Evolutionary conservation across 345 rosid species (phyloP).

Genomic region (Cardamine resedifolia): DNA sequence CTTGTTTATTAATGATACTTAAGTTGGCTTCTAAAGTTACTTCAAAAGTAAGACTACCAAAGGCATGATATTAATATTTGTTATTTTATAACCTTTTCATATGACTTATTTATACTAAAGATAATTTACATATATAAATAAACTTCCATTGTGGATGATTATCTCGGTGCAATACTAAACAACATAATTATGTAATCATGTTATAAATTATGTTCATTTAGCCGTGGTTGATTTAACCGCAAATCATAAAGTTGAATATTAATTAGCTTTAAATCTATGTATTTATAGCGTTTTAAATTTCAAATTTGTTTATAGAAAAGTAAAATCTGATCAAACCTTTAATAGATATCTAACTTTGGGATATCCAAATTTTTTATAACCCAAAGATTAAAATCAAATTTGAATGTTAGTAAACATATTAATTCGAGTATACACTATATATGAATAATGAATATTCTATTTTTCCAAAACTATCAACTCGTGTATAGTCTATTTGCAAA

Average conservation of each 20-base stretch:
- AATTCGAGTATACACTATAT: neutral
- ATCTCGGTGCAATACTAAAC: neutral
- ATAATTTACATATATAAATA: neutral
- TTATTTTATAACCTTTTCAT: neutral
- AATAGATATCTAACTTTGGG: neutral
- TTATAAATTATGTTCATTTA: neutral
- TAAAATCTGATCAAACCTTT: neutral
- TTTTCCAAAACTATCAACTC: neutral
- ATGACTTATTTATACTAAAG: neutral
- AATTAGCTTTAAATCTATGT: neutral
- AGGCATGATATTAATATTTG: neutral
- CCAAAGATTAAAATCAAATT: neutral
- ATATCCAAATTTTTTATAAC: neutral
- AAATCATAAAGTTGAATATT: neutral
- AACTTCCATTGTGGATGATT: no score
- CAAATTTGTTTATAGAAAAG: neutral
- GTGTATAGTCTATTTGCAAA: constrained; percentile 2
- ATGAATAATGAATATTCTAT: neutral
- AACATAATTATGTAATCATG: neutral
- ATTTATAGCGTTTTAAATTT: neutral
- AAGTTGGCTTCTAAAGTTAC: constrained; percentile 9
- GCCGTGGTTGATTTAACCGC: neutral
- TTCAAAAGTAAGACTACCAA: constrained; percentile 15
- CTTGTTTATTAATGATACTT: constrained; percentile 18
- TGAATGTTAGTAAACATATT: neutral